phyloP scores from a whole-genome alignment of 257 asterid genomes.

The Primulina huaijiensis region DNA sequence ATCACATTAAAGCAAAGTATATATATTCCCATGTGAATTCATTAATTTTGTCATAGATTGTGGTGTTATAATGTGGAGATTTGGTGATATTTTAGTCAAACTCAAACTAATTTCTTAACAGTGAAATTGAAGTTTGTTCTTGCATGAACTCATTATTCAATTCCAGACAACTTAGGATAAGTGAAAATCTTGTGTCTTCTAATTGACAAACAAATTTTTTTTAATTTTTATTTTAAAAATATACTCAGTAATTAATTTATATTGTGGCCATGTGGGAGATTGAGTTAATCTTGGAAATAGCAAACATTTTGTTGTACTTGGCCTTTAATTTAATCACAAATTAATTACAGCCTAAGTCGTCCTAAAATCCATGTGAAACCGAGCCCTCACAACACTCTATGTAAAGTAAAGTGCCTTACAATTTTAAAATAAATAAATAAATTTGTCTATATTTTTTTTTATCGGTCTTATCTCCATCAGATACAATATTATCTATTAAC shows the following conservation, averaged over 20 bases:
- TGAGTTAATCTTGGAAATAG: conserved; percentile 27
- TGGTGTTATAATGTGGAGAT: too few species aligned
- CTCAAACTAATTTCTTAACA: background rate
- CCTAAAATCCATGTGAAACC: conserved; percentile 36
- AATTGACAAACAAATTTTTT: background rate
- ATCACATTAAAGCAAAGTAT: too few species aligned
- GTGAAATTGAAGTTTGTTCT: background rate
- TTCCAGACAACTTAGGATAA: background rate
- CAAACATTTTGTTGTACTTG: conserved; percentile 25
- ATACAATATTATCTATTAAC: too few species aligned
- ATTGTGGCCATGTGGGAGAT: background rate
- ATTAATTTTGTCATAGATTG: too few species aligned
- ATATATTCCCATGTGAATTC: background rate
- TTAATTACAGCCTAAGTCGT: conserved; percentile 35
- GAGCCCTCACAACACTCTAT: conserved; percentile 23
- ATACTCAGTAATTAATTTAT: background rate
- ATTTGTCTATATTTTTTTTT: too few species aligned
- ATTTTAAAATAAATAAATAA: background rate
- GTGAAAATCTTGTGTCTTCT: background rate
- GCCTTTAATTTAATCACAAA: conserved; percentile 19
- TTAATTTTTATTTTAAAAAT: too few species aligned
- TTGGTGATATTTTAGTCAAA: too few species aligned
- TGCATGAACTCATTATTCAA: background rate
- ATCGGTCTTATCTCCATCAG: too few species aligned
- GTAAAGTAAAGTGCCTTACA: background rate